A percentile compares a stretch with the other conserved stretches of the same genome.
phyloP scores from a whole-genome alignment of 352 stramenopile species.

The Globisporangium ultimum region DNA sequence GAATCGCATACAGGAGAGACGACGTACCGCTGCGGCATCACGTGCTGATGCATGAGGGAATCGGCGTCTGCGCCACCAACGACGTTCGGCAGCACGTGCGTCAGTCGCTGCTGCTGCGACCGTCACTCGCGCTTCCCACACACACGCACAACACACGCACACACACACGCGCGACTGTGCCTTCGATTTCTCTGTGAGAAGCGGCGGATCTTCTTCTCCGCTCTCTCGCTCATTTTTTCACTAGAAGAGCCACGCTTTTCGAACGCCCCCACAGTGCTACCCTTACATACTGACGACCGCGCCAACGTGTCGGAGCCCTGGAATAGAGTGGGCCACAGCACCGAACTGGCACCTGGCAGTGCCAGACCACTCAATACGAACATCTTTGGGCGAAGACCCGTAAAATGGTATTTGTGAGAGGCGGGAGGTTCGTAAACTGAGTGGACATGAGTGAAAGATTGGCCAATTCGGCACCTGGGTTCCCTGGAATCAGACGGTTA shows the following conservation, averaged over 20 bases:
- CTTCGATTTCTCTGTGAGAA: not conserved
- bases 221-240: conserved; percentile 1
- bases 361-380: conserved; percentile 2
- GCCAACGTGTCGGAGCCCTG: not conserved
- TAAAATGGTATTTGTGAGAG: too few species aligned
- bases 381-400: not conserved
- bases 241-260: not conserved
- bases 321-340: conserved; percentile 7
- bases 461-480: not conserved
- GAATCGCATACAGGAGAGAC: conserved; percentile 2
- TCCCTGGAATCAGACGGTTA: conserved; percentile 9
- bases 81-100: not conserved
- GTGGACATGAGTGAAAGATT: not conserved
- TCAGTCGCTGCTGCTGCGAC: too few species aligned
- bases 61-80: not conserved
- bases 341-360: conserved; percentile 4
- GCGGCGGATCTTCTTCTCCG: not conserved
- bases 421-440: not conserved
- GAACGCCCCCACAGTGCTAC: not conserved
- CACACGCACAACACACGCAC: not conserved
- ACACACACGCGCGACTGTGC: not conserved
- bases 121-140: not conserved
- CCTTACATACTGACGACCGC: not conserved
- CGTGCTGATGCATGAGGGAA: conserved; percentile 11
- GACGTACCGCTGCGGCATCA: conserved; percentile 14